phyloP scores from a whole-genome alignment of 1,284 basidiomycete species.

The Amylostereum chailletii region DNA sequence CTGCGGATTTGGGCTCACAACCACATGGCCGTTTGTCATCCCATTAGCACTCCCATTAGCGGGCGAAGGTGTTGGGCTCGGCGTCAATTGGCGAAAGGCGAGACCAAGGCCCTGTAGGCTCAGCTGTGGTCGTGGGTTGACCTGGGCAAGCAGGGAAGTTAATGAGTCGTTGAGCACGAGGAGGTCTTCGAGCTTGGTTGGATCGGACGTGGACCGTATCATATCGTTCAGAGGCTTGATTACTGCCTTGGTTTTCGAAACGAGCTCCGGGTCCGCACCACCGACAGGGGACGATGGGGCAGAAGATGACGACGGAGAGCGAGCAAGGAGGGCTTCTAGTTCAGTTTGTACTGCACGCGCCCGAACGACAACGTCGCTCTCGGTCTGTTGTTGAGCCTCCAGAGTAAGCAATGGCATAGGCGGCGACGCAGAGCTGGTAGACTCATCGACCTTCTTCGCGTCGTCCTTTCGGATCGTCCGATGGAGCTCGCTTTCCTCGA shows the following conservation, averaged over 20 bases:
- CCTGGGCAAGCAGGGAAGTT: conserved; percentile 38
- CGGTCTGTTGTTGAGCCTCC: conserved; percentile 29
- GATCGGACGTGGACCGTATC: conserved; percentile 53
- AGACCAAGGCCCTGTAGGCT: conserved; percentile 43
- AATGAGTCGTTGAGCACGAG: conserved; percentile 69
- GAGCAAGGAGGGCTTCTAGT: conserved; percentile 37
- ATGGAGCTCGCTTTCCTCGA: conserved; percentile 74
- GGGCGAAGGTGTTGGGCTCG: background rate
- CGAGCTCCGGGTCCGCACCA: conserved; percentile 25
- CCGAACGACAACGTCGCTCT: conserved; percentile 44
- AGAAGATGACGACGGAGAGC: conserved; percentile 27
- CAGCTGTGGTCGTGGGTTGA: conserved; percentile 23
- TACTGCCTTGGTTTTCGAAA: conserved; percentile 42
- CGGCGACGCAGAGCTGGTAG: conserved; percentile 10
- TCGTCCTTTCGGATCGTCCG: conserved; percentile 55
- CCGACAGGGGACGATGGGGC: conserved; percentile 16
- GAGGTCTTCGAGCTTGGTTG: conserved; percentile 52
- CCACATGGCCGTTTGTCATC: conserved; percentile 8
- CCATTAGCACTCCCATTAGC: background rate
- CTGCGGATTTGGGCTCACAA: conserved; percentile 9
- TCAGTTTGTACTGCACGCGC: conserved; percentile 39
- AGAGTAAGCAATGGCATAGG: conserved; percentile 8
- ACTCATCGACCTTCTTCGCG: conserved; percentile 45
- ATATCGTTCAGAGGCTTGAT: conserved; percentile 50
- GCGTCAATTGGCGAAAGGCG: background rate